Base-by-base conservation (phyloP, 176 grass and related monocot genomes). In the Eragrostis nindensis region DNA sequence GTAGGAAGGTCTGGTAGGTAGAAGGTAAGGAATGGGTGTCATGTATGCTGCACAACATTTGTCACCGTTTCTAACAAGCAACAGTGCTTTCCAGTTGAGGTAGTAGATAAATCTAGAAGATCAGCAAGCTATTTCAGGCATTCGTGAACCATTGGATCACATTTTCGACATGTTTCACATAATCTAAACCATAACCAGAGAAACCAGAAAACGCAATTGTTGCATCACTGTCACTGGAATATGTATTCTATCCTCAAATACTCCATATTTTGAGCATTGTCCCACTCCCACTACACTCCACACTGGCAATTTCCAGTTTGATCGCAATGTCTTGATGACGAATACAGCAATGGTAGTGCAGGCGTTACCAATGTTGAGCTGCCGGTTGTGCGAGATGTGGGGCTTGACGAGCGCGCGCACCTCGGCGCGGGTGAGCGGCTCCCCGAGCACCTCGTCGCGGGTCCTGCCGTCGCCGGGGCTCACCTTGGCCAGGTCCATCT, bases 341-440 rank as follows among this genome's bases (percentile, higher is more conserved):
- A 65, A 19, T 63, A 55, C 32, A 36, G 66, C 42, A 72, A 78
- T 22, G 72, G 43, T 24, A 84, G 14, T 82, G 64, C 9, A 75
- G 17, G 62, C 46, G 53, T 75, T 91, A 97, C 95, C 92, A 76
- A 98, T 89, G 64, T 98, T 98, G 64, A 98, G 90, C 70, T 98
- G 95, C 21, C 90, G 85, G 25, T 98, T 98, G 59, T 91, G 85
- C 18, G 92, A 94, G 5, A 98, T 70, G 36, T 77, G 84, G 11
- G 92, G 95, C 73, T 89, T 94, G 74, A 98, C 75, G 82, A 94
- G 90, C 27, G 57, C 76, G 11, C 78, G 82, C 43, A 93, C 77
- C 95, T 98, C 95, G 25, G 68, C 73, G 1, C 64, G 40, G 26
- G 74, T 92, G 80, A 98, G 90, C 7, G 92, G 92, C 70, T 88